A percentile compares a stretch with the other conserved stretches of the same genome.
Evolutionary conservation across 2,329 filamentous ascomycete species (phyloP).

Genomic region (Metarhizium sp.): DNA sequence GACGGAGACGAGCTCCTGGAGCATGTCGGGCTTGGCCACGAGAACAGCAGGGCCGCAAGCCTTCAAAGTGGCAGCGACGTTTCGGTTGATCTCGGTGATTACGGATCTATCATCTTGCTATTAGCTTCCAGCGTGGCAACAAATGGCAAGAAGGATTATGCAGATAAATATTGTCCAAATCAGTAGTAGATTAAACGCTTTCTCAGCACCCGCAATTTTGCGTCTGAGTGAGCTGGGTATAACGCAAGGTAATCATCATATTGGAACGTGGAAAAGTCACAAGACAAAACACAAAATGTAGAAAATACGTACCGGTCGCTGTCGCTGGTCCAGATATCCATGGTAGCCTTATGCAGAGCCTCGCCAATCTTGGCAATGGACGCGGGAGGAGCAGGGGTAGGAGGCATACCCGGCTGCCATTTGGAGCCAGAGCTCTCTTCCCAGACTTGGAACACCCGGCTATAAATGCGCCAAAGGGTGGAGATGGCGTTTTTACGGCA

Average conservation of each 20-base stretch:
- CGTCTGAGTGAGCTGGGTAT: conserved; percentile 99
- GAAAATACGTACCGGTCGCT: conserved; percentile 71
- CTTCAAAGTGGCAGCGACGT: conserved; percentile 82
- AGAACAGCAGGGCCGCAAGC: conserved; percentile 82
- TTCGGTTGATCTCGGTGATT: conserved; percentile 91
- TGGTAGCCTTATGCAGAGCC: conserved; percentile 73
- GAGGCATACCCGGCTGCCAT: conserved; percentile 81
- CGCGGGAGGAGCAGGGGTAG: conserved; percentile 67
- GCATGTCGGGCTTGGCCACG: conserved; percentile 54
- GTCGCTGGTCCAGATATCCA: conserved; percentile 82
- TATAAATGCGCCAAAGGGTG: conserved; percentile 88
- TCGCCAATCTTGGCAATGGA: conserved; percentile 80
- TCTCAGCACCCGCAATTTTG: conserved; percentile 79
- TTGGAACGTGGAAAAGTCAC: conserved; percentile 17
- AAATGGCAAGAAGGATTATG: not conserved
- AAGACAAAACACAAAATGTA: not conserved
- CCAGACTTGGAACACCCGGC: conserved; percentile 79
- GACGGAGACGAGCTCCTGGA: conserved; percentile 68
- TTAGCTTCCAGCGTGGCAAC: not conserved
- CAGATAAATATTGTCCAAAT: conserved; percentile 11
- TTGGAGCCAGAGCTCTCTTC: conserved; percentile 67
- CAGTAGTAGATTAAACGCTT: conserved; percentile 46
- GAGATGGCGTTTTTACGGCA: conserved; percentile 86
- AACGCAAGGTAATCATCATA: conserved; percentile 87
- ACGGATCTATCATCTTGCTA: conserved; percentile 51